phyloP scores from a whole-genome alignment of 768 basidiomycete species.

The Termitomyces sp. region DNA sequence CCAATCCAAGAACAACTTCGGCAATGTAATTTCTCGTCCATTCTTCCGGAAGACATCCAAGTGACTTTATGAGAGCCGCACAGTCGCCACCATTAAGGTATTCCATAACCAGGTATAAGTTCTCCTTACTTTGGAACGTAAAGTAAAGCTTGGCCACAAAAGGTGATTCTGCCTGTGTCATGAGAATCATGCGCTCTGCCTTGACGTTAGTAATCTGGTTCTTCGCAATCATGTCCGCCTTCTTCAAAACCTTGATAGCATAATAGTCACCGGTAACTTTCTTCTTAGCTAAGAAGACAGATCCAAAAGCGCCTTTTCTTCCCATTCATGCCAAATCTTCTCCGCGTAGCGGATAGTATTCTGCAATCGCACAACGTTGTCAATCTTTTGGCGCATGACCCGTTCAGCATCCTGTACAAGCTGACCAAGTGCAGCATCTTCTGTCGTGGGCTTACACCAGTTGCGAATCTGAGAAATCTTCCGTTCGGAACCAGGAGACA shows the following conservation, averaged over 20 bases:
- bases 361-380: slow-evolving; percentile 92
- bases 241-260: slow-evolving; percentile 99
- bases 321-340: slow-evolving; percentile 97
- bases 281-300: slow-evolving; percentile 98
- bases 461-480: slow-evolving; percentile 77
- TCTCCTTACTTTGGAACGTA: slow-evolving; percentile 99
- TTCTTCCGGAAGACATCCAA: slow-evolving; percentile 92
- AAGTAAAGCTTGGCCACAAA: slow-evolving; percentile 98
- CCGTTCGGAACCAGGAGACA: slow-evolving; percentile 85
- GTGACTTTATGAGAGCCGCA: slow-evolving; percentile 90
- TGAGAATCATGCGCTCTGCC: slow-evolving; percentile 98
- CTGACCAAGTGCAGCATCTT: slow-evolving; percentile 78
- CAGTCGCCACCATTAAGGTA: slow-evolving; percentile 98
- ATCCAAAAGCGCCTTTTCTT: slow-evolving; percentile 98
- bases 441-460: slow-evolving; percentile 82
- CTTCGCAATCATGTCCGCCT: slow-evolving; percentile 99
- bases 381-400: slow-evolving; percentile 88
- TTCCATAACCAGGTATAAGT: slow-evolving; percentile 98
- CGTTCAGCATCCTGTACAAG: slow-evolving; percentile 85
- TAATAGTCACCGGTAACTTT: slow-evolving; percentile 97
- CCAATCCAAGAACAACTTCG: slow-evolving; percentile 90
- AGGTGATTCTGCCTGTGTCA: slow-evolving; percentile 98
- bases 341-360: slow-evolving; percentile 96
- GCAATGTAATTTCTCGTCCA: slow-evolving; percentile 97
- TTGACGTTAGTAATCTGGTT: slow-evolving; percentile 99